phyloP scores from a whole-genome alignment of 163 green algal genomes.

The Scenedesmus sp. region DNA sequence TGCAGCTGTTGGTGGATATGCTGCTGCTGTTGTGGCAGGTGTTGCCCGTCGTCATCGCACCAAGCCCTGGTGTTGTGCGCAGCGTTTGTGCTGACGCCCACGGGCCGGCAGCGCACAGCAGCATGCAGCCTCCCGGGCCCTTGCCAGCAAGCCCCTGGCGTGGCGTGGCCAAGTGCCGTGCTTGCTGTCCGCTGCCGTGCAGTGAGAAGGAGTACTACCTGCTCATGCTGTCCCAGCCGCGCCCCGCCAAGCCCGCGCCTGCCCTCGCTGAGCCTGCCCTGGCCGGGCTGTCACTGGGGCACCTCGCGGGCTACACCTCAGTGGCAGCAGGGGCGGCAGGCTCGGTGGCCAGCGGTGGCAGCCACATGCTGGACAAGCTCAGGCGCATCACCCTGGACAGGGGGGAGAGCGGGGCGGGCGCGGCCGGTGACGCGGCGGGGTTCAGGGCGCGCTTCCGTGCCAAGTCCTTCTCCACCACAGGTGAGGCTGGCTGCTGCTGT shows the following conservation, averaged over 20 bases:
- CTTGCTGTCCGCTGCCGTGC: neutral
- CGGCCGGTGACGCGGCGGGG: neutral
- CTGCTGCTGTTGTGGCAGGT: neutral
- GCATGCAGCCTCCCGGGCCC: too few species aligned
- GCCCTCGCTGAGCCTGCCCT: neutral
- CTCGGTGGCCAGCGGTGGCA: neutral
- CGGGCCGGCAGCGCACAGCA: neutral
- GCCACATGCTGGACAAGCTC: slow-evolving; percentile 23
- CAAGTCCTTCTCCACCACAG: slow-evolving; percentile 18
- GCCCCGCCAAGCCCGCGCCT: neutral
- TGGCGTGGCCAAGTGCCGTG: too few species aligned
- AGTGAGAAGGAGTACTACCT: slow-evolving; percentile 58
- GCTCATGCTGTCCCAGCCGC: slow-evolving; percentile 49
- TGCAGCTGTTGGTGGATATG: too few species aligned
- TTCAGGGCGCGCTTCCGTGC: neutral
- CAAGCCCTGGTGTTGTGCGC: too few species aligned
- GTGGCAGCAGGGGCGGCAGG: neutral
- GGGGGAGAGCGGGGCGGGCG: neutral
- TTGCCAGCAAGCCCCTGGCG: too few species aligned
- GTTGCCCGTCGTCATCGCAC: too few species aligned
- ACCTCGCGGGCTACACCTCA: neutral
- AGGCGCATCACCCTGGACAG: slow-evolving; percentile 23
- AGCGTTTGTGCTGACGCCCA: too few species aligned
- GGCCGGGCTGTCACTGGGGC: neutral
- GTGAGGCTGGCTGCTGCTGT: neutral